These are phyloP conservation scores for Boletus fagicola DNA, from an alignment of 768 basidiomycete species.

Conservation along the genomic window DNA sequence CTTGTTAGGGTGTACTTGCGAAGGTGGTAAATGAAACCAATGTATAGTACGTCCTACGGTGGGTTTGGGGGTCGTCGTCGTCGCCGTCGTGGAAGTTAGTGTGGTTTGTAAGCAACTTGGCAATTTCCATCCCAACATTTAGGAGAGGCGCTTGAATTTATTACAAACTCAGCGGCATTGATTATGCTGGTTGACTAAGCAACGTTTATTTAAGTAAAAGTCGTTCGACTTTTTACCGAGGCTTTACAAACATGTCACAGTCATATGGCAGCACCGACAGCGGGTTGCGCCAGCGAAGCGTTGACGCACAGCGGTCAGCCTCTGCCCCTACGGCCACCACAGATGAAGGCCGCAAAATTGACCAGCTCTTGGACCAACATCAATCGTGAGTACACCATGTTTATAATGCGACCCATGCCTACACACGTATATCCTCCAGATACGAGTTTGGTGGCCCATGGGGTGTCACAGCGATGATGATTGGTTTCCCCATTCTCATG, in stretches of 20 bases:
- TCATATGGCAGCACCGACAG: slow-evolving; percentile 25
- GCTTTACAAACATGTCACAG: slow-evolving; percentile 30
- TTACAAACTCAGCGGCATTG: slow-evolving; percentile 7
- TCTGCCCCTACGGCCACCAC: slow-evolving; percentile 39
- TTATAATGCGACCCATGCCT: not conserved
- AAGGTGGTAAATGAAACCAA: slow-evolving; percentile 7
- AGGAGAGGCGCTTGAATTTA: slow-evolving; percentile 23
- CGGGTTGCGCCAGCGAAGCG: slow-evolving; percentile 33
- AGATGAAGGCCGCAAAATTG: slow-evolving; percentile 70
- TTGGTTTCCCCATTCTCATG: slow-evolving; percentile 92
- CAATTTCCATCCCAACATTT: not conserved
- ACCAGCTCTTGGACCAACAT: slow-evolving; percentile 73
- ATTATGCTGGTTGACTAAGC: slow-evolving; percentile 19
- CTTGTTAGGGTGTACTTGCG: slow-evolving; percentile 11
- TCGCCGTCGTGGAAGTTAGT: slow-evolving; percentile 16
- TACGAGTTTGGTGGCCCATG: slow-evolving; percentile 96
- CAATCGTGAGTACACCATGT: slow-evolving; percentile 41
- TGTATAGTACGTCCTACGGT: slow-evolving; percentile 26
- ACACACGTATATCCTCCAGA: slow-evolving; percentile 38
- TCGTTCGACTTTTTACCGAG: slow-evolving; percentile 14
- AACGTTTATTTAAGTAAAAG: slow-evolving; percentile 6
- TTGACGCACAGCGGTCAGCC: slow-evolving; percentile 18
- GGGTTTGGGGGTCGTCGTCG: slow-evolving; percentile 15
- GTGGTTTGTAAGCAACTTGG: slow-evolving; percentile 10
- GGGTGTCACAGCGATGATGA: slow-evolving; percentile 92